Percentiles rank a stretch among this genome's conserved stretches.
These are phyloP conservation scores for Lanmaoa pseudosensibilis DNA, from an alignment of 768 basidiomycete genomes.

Conservation along the genomic window DNA sequence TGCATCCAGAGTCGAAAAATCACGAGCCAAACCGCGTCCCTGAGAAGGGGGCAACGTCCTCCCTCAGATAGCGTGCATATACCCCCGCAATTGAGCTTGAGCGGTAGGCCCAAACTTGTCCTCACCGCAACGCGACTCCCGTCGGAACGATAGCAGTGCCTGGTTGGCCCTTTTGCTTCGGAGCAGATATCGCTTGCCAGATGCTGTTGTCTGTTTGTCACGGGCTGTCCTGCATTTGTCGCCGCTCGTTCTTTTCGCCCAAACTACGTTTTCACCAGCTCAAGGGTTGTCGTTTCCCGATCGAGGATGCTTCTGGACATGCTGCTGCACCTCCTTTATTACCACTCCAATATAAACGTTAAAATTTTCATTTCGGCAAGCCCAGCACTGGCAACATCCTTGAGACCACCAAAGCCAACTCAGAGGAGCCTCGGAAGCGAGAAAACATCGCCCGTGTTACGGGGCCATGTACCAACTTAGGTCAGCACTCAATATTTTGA, in stretches of 20 bases:
- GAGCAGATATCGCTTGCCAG: not conserved
- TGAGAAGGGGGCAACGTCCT: not conserved
- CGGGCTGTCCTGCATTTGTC: not conserved
- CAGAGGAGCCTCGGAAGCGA: conserved; percentile 5
- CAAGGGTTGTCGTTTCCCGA: not conserved
- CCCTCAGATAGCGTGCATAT: not conserved
- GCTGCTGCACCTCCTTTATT: not conserved
- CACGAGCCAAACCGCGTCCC: conserved; percentile 12
- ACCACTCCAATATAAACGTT: not conserved
- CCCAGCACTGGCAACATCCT: not conserved
- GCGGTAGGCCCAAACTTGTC: not conserved
- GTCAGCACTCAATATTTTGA: not conserved
- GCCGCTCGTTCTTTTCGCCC: not conserved
- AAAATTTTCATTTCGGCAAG: not conserved
- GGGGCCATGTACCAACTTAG: no score
- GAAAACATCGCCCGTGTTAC: not conserved
- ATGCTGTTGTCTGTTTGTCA: not conserved
- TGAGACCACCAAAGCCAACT: not conserved
- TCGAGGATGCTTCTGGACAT: not conserved
- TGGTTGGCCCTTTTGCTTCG: not conserved
- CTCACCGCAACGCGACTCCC: not conserved
- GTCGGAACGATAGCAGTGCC: conserved; percentile 15
- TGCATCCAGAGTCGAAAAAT: conserved; percentile 8
- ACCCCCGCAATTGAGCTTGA: not conserved
- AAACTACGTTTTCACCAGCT: not conserved